Evolutionary conservation across 805 yeast species (phyloP).

Genomic region (Metschnikowia chrysomelidarum): DNA sequence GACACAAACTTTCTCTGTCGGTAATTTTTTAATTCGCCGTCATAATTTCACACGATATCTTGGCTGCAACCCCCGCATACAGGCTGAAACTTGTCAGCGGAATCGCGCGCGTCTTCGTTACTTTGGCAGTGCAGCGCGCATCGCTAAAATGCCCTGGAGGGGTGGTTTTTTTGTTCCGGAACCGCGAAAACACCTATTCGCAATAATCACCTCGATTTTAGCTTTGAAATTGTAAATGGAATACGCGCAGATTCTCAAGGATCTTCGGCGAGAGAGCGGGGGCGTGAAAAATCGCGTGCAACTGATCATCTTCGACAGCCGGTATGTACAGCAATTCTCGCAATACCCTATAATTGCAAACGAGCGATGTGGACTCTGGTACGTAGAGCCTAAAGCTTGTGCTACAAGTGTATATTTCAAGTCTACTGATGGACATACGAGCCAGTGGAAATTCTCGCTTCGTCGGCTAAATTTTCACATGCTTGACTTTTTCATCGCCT

Average conservation of each 20-base stretch:
- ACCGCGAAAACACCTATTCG: not conserved
- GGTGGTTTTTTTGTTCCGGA: not conserved
- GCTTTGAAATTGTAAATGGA: conserved; percentile 13
- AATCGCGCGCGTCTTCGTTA: too few relatives aligned
- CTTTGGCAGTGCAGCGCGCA: conserved; percentile 4
- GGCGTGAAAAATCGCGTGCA: conserved; percentile 65
- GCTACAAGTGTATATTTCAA: conserved; percentile 68
- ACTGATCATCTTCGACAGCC: conserved; percentile 42
- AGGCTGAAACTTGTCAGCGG: too few relatives aligned
- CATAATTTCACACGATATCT: too few relatives aligned
- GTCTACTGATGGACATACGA: conserved; percentile 87
- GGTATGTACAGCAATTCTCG: conserved; percentile 19
- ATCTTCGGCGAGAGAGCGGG: conserved; percentile 51
- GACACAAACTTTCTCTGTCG: too few relatives aligned
- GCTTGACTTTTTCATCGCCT: conserved; percentile 42
- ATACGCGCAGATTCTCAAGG: conserved; percentile 17
- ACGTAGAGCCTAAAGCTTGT: conserved; percentile 47
- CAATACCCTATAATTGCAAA: conserved; percentile 58
- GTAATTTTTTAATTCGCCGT: too few relatives aligned
- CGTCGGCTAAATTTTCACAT: conserved; percentile 76
- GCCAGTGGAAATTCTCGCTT: conserved; percentile 75
- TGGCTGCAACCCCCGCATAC: too few relatives aligned
- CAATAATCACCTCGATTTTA: too few relatives aligned
- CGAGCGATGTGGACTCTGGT: conserved; percentile 89
- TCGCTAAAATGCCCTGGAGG: conserved; percentile 4